Percentiles rank a stretch among this genome's conserved stretches.
These are phyloP conservation scores for Peronospora belbahrii DNA, from an alignment of 352 stramenopile species.

Conservation along the genomic window DNA sequence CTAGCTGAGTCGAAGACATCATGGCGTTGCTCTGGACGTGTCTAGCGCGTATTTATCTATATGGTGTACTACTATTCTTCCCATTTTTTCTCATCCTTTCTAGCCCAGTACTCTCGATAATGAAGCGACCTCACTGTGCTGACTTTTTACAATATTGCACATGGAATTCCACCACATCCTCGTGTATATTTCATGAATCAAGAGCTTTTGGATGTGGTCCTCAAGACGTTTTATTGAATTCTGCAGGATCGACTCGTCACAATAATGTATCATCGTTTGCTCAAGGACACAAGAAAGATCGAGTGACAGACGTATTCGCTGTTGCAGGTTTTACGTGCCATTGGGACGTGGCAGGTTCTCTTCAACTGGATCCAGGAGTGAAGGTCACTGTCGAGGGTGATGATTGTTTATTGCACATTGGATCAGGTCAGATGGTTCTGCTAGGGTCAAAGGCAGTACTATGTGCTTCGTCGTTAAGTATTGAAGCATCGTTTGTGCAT, in stretches of 20 bases:
- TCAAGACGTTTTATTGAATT: background rate
- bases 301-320: background rate
- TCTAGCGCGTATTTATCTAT: background rate
- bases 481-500: conserved; percentile 60
- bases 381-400: conserved; percentile 35
- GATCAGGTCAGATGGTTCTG: conserved; percentile 47
- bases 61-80: background rate
- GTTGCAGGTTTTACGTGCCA: conserved; percentile 35
- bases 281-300: background rate
- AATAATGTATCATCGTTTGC: conserved; percentile 6
- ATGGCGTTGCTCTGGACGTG: conserved; percentile 3
- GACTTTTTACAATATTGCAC: conserved; percentile 36
- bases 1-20: no score
- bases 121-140: conserved; percentile 29
- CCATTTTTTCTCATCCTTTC: conserved; percentile 1
- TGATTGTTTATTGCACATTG: conserved; percentile 49
- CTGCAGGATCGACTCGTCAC: background rate
- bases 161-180: conserved; percentile 43
- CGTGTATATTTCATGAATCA: conserved; percentile 41
- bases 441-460: conserved; percentile 29
- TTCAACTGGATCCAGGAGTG: conserved; percentile 34
- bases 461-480: conserved; percentile 33
- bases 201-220: conserved; percentile 38
- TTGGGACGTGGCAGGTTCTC: conserved; percentile 54
- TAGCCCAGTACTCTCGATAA: conserved; percentile 2